Evolutionary conservation across 345 rosid species (phyloP), one percentile per base, ranked within the genome.

Genomic region (Chamaenerion angustifolium): DNA sequence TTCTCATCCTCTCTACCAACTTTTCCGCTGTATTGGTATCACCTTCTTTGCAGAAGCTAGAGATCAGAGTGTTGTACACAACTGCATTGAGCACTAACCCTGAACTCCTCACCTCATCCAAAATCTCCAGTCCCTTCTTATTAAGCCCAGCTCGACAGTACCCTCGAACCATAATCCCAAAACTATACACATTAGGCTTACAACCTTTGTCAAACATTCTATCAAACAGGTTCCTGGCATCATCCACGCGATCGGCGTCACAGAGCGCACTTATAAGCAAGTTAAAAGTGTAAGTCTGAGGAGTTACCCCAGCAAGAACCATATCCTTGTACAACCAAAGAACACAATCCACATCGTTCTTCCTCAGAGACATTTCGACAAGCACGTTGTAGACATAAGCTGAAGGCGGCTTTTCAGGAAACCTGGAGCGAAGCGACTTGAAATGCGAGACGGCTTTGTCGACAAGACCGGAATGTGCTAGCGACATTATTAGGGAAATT

Each of bases 171-270:
- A 87, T 71, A 59, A 84, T 71, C 47, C 88, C 95, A 57, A 76
- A 73, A 78, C 76, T 92, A 60, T 67, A 87, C 72, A 82, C 85
- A 68, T 92, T 87, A 17, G 96, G 96, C 10, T 44, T 21, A 52
- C 94, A 87, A 13, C 84, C 85, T 63, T 74, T 92, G 27, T 76
- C 82, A 41, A 73, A 55, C 96, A 92, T 87, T 80, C 74, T 87
- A 57, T 84, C 96, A 56, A 87, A 84, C 85, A 87, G 31, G 59
- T 74, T 63, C 45, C 74, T 66, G 12, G 96, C 98, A 54, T 77
- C 85, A 9, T 68, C 79, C 65, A 82, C 63, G 43, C 76, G 69
- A 50, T 81, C 90, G 10, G 64, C 68, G 71, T 84, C 84, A 64
- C 94, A 80, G 1, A 92, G 68, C 16, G 60, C 69, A 12, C 73